Percentiles rank a stretch among this genome's conserved stretches.
Conservation (phyloP, 2,329 filamentous ascomycete genomes). For the Sporothrix protearum region DNA sequence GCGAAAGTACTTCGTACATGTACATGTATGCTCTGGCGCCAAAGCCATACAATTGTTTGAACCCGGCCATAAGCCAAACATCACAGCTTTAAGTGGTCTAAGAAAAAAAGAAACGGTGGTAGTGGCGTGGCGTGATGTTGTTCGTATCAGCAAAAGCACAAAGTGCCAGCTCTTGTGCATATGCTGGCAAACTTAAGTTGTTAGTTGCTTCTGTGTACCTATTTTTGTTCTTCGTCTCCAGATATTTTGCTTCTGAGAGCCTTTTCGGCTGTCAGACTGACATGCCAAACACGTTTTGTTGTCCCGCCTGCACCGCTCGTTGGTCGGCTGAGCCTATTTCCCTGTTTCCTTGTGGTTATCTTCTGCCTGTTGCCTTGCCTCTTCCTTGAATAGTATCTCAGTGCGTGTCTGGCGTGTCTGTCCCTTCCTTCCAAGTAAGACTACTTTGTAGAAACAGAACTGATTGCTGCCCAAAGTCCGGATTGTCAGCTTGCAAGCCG, state of each 20-base stretch:
- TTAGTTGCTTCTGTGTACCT: background rate
- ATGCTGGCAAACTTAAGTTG: background rate
- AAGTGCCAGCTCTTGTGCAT: background rate
- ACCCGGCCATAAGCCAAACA: background rate
- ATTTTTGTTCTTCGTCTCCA: background rate
- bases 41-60: background rate
- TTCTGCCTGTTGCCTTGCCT: background rate
- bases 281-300: background rate
- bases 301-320: background rate
- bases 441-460: background rate
- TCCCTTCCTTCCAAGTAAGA: background rate
- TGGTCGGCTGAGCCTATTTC: background rate
- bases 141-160: background rate
- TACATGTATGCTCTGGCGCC: background rate
- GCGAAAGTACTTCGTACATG: background rate
- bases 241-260: background rate
- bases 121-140: background rate
- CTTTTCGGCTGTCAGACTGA: background rate
- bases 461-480: background rate
- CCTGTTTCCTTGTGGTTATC: background rate
- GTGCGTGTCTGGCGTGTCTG: no score
- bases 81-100: background rate
- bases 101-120: background rate
- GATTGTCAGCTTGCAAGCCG: background rate
- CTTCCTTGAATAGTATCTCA: background rate